These are phyloP conservation scores for Arbutus unedo DNA, from an alignment of 148 eudicot genomes.

Conservation along the genomic window DNA sequence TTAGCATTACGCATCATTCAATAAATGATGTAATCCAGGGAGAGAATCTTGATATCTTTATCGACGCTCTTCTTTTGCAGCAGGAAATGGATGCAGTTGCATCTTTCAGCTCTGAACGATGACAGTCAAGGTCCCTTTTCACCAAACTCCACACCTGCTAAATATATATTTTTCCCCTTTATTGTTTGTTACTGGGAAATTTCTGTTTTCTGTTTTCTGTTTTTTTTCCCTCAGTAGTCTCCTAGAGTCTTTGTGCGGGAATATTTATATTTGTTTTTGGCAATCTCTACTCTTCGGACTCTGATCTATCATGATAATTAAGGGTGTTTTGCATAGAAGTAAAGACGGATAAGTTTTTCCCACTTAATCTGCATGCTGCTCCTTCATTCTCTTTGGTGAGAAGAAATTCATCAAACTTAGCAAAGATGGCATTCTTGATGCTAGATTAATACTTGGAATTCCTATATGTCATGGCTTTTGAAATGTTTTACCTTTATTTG, in stretches of 20 bases:
- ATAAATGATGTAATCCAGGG: constrained; percentile 74
- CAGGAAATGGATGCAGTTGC: constrained; percentile 93
- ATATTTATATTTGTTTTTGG: not conserved
- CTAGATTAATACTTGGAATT: not conserved
- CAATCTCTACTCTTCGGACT: not conserved
- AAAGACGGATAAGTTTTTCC: not conserved
- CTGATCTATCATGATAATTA: not conserved
- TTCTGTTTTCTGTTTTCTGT: not conserved
- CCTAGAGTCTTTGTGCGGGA: not conserved
- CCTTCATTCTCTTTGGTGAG: not conserved
- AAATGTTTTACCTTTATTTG: not conserved
- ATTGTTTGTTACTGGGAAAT: not conserved
- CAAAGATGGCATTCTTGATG: not conserved
- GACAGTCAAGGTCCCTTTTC: not conserved
- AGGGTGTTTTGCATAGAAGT: not conserved
- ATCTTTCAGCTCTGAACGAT: constrained; percentile 42
- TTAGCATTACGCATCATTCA: constrained; percentile 79
- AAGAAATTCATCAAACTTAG: not conserved
- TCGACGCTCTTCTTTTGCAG: constrained; percentile 80
- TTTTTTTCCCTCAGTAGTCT: not conserved
- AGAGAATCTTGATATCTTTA: constrained; percentile 66
- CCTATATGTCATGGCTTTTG: not conserved
- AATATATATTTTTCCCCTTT: not conserved
- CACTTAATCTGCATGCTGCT: not conserved
- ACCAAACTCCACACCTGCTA: not conserved